Base-by-base conservation (phyloP, 495 filamentous ascomycete species). In the Penicillium desertorum region DNA sequence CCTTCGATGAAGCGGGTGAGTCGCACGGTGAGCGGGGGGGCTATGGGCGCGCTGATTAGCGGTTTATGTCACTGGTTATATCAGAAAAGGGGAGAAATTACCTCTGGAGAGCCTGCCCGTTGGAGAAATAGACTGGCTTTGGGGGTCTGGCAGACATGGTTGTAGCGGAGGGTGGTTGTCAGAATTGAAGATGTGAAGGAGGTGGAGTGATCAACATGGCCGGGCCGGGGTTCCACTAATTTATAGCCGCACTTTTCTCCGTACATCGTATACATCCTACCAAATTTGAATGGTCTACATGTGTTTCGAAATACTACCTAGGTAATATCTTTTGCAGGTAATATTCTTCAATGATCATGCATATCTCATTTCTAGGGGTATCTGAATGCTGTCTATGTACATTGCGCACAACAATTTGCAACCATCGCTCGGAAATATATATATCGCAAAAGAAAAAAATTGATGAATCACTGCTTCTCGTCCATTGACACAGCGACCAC, bases 1-100 rank as follows among this genome's bases (percentile, higher is more conserved):
- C 64, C 70, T 51, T 79, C 75, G 54, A 75, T 54, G 64, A 77
- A 76, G 60, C 75, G 76, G 51, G 60, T 63, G 56, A 76, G 57
- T 57, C 76, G 76, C 57, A 80, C 70, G 51, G 72, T 63, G 47
- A 77, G 54, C 52, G 79, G 79, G 47, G 47, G 73, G 74, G 58
- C 78, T 75, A 60, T 54, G 63, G 48, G n/a, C 51, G 61, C 62
- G 55, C 61, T 48, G 41, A 68, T 71, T 50, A 72, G 68, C 68
- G 65, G 19, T 4, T 20, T 17, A 20, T n/a, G 39, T 20, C 7
- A 7, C 12, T 19, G n/a, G n/a, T 55, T 61, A 51, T 41, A 45
- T 57, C 27, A 60, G 53, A 43, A 53, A 53, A 55, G 27, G 23
- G 20, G n/a, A 6, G 34, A 19, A 17, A 58, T 60, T 54, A 78